Evolutionary conservation across 306 rosid genomes (phyloP).

Genomic region (Herpetospermum pedunculosum): DNA sequence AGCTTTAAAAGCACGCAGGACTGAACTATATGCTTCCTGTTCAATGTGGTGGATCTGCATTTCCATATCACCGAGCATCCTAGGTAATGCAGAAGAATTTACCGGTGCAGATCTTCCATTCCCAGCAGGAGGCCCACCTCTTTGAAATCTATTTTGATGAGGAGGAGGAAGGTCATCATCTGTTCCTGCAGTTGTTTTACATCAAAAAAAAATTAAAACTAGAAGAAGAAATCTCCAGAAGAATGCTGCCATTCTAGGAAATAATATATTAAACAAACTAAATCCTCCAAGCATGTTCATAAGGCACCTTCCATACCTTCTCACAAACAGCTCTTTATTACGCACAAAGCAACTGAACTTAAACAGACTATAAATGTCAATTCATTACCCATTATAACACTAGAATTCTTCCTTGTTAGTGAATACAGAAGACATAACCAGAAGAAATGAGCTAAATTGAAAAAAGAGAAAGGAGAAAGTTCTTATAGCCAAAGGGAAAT

Average conservation of each 20-base stretch:
- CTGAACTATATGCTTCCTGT: slow-evolving; percentile 89
- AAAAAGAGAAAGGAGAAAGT: not conserved
- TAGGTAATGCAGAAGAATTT: slow-evolving; percentile 33
- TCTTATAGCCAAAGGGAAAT: not conserved
- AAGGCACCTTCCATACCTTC: not conserved
- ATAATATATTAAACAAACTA: not conserved
- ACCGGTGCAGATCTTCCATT: slow-evolving; percentile 38
- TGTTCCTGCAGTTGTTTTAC: slow-evolving; percentile 26
- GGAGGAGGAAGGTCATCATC: slow-evolving; percentile 51
- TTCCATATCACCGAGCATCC: slow-evolving; percentile 63
- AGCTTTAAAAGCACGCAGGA: slow-evolving; percentile 93
- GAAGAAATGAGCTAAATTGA: not conserved
- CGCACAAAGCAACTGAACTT: not conserved
- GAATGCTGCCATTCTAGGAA: not conserved
- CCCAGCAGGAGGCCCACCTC: slow-evolving; percentile 29
- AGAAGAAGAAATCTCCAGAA: not conserved
- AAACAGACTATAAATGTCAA: not conserved
- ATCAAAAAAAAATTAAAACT: not conserved
- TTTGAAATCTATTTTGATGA: slow-evolving; percentile 48
- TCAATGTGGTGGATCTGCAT: slow-evolving; percentile 86
- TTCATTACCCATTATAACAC: not conserved
- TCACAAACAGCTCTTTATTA: not conserved
- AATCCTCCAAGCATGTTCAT: not conserved
- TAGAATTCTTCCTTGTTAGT: not conserved
- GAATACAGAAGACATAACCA: not conserved